Evolutionary conservation across 139 green algal species (phyloP).

Genomic region (Chlorella sp.): DNA sequence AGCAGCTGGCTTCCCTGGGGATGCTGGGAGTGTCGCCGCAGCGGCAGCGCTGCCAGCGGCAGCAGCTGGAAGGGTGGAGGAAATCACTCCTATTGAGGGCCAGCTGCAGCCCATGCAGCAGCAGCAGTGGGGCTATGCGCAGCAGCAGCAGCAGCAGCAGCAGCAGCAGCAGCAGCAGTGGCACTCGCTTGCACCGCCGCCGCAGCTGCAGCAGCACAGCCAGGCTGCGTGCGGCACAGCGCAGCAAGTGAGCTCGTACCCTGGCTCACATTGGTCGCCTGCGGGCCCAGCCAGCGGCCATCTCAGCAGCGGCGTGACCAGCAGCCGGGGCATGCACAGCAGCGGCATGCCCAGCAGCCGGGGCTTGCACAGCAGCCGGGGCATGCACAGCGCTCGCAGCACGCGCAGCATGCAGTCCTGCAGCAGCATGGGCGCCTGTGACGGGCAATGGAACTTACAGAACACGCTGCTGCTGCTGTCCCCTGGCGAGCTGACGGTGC

Average conservation of each 20-base stretch:
- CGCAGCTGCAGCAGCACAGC: background rate
- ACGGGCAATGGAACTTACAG: background rate
- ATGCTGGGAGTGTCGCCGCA: background rate
- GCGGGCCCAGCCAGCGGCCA: background rate
- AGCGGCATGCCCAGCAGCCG: background rate
- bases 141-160: background rate
- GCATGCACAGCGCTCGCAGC: background rate
- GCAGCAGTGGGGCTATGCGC: background rate
- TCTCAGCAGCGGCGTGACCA: background rate
- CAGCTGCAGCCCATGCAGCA: background rate
- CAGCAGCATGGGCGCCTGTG: background rate
- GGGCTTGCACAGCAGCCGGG: background rate
- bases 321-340: background rate
- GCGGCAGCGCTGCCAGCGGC: background rate
- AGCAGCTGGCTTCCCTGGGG: too few species aligned
- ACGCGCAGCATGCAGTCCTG: background rate
- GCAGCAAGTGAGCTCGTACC: too few species aligned
- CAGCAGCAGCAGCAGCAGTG: background rate
- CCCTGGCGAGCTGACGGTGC: constrained; percentile 1
- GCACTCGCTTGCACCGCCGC: background rate
- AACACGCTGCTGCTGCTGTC: background rate
- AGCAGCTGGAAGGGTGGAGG: background rate
- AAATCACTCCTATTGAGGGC: background rate
- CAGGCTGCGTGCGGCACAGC: background rate
- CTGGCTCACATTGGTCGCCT: too few species aligned